phyloP scores from a whole-genome alignment of 2,329 filamentous ascomycete genomes.

The Pezicula radicicola region DNA sequence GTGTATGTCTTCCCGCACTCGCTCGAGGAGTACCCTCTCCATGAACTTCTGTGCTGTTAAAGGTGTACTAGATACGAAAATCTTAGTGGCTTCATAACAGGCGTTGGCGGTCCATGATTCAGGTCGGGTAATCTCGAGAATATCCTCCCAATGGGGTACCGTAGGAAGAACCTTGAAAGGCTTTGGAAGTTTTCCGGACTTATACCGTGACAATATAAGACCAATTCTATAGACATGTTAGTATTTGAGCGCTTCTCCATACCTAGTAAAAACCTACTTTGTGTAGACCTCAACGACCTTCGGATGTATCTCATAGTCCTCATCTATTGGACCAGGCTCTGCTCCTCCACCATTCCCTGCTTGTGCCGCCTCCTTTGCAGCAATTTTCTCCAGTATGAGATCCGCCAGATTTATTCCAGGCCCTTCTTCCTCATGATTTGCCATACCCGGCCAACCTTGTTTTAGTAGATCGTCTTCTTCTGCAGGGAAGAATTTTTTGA shows the following conservation, averaged over 20 bases:
- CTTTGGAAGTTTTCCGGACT: constrained; percentile 94
- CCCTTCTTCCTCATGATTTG: constrained; percentile 40
- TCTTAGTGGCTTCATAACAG: constrained; percentile 82
- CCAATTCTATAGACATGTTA: constrained; percentile 59
- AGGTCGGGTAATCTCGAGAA: constrained; percentile 80
- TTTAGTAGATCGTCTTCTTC: constrained; percentile 46
- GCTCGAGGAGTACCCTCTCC: constrained; percentile 81
- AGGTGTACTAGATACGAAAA: constrained; percentile 86
- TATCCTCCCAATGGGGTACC: constrained; percentile 86
- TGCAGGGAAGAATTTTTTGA: constrained; percentile 82
- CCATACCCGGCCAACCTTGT: constrained; percentile 30
- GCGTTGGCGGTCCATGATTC: constrained; percentile 75
- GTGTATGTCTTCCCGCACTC: constrained; percentile 89
- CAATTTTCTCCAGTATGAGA: constrained; percentile 91
- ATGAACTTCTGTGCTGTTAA: constrained; percentile 80
- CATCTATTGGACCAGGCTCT: constrained; percentile 52
- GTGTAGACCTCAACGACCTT: constrained; percentile 95
- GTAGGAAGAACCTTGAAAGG: constrained; percentile 96
- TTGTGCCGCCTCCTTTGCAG: constrained; percentile 76
- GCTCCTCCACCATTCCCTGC: constrained; percentile 30
- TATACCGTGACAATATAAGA: constrained; percentile 85
- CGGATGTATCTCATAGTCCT: constrained; percentile 80
- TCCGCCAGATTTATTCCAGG: constrained; percentile 80
- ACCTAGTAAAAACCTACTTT: constrained; percentile 52
- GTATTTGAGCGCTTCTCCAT: not conserved